Evolutionary conservation across 1,284 basidiomycete species (phyloP), one percentile per base, ranked within the genome.

Genomic region (Amylostereum chailletii): DNA sequence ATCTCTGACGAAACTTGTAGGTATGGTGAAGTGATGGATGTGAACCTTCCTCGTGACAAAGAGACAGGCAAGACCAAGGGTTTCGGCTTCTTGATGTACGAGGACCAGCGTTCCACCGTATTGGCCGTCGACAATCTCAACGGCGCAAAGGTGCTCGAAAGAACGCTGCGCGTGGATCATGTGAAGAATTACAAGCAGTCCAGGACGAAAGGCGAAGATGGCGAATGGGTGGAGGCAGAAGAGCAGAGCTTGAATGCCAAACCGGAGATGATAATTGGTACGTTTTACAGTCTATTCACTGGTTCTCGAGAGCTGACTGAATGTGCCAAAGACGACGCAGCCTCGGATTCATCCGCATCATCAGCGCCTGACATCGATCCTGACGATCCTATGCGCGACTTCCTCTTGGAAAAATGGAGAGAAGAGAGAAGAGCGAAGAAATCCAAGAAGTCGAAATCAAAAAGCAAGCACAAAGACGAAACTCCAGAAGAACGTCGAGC

Each of bases 111-210:
- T 43, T 94, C 90, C 50, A 99, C 96, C 3, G 70, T 98, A 47
- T 76, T 99, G 37, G 96, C 96, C 4, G 95, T 99, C 55, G 96
- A 99, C 71, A 99, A 99, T 69, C 79, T 99, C 66, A 98, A 97
- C 62, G 96, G 96, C 34, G 88, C 93, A 39, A 81, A 84, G 56
- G 86, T 99, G 39, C 71, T 97, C 31, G 92, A 89, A 4, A 76
- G 85, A 58, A 95, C 84, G 3, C 67, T 97, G 43, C 81, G 93
- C 29, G 94, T 96, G 43, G 96, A 99, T 61, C 96, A 99, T 64
- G 93, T 95, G 53, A 86, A 85, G 62, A 81, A 91, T 58, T 99
- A 98, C 69, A 93, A 90, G 62, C 94, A 97, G 61, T 80, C 86
- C 6, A 89, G 83, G 61, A 65, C 70, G 48, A 89, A 88, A 61